These are phyloP conservation scores for Triticum turgidum DNA, from an alignment of 176 grass and related monocot species.

Conservation along the genomic window DNA sequence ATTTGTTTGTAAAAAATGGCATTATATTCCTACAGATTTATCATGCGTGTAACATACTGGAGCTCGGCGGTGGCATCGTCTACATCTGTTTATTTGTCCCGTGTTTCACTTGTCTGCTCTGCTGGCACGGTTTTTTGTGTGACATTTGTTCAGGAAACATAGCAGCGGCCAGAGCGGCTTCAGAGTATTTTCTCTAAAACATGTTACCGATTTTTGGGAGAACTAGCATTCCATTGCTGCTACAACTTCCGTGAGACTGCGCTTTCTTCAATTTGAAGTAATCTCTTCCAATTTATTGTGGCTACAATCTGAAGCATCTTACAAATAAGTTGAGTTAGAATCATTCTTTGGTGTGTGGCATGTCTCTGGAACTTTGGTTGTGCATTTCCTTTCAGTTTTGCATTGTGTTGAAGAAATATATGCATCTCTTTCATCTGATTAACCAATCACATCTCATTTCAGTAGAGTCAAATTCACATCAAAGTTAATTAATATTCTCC, in stretches of 20 bases:
- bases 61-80: no score
- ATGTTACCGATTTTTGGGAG: constrained; percentile 6
- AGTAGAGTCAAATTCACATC: background rate
- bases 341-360: constrained; percentile 28
- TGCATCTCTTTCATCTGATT: background rate
- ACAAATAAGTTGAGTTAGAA: constrained; percentile 6
- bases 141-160: background rate
- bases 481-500: constrained; percentile 15
- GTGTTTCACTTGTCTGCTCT: background rate
- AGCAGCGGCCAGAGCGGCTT: background rate
- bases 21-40: no score
- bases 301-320: constrained; percentile 35
- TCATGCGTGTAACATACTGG: no score
- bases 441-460: background rate
- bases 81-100: no score
- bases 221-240: constrained; percentile 9
- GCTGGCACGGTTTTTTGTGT: background rate
- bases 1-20: no score
- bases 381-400: constrained; percentile 18
- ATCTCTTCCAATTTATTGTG: constrained; percentile 16
- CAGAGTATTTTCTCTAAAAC: background rate
- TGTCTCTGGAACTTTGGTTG: constrained; percentile 1
- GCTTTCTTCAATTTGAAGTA: background rate
- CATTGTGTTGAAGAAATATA: constrained; percentile 6
- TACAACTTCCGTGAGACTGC: constrained; percentile 23